These are phyloP conservation scores for Prinsepia uniflora DNA, from an alignment of 306 rosid genomes.

Conservation along the genomic window DNA sequence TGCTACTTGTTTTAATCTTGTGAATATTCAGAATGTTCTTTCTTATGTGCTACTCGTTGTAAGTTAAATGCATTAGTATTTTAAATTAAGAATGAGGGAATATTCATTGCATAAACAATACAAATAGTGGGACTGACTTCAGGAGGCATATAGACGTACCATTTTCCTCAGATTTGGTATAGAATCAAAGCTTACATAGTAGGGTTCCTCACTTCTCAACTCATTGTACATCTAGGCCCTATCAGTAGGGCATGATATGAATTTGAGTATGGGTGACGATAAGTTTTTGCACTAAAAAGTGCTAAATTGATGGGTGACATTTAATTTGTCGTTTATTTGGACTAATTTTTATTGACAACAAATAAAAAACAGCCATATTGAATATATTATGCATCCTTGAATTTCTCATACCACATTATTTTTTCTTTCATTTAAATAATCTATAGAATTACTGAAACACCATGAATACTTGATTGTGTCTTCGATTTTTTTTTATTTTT, in stretches of 20 bases:
- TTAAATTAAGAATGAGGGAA: background rate
- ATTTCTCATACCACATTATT: background rate
- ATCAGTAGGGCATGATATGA: background rate
- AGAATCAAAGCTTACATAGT: background rate
- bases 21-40: background rate
- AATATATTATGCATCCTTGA: too few species aligned
- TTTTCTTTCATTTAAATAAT: background rate
- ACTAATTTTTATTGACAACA: too few species aligned
- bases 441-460: background rate
- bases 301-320: too few species aligned
- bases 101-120: background rate
- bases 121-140: background rate
- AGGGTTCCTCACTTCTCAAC: background rate
- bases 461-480: background rate
- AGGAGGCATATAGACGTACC: background rate
- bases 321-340: too few species aligned
- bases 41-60: too few species aligned
- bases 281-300: too few species aligned
- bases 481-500: background rate
- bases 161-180: background rate
- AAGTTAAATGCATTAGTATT: background rate
- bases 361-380: background rate
- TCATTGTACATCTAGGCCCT: background rate
- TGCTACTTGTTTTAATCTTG: background rate
- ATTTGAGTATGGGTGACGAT: too few species aligned